Evolutionary conservation across 768 basidiomycete genomes (phyloP), one percentile per base, ranked within the genome.

Genomic region (Terana coerulea): DNA sequence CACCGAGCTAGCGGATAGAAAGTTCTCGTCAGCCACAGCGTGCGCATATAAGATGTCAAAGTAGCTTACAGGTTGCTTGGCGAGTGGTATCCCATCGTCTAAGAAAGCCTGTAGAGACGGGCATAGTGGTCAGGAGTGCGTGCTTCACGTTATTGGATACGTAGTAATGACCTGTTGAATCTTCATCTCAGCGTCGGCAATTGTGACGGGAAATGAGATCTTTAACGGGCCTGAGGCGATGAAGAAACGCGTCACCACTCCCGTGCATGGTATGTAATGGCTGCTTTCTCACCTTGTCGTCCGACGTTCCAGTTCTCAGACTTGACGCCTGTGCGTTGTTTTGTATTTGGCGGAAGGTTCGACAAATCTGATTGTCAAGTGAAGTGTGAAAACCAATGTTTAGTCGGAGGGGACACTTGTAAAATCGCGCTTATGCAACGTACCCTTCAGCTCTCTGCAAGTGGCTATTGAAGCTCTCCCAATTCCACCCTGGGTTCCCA

Each of bases 401-500:
- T 34, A 19, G 9, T 12, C 21, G 5, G 29, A 33, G 3, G 5
- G 15, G 8, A 8, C 19, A 9, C 7, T 17, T n/a, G n/a, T n/a
- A 5, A 50, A n/a, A 30, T 50, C 49, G 40, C 37, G n/a, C n/a
- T n/a, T n/a, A n/a, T n/a, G n/a, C n/a, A 8, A 35, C 28, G n/a
- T 17, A 37, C 22, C 59, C 59, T 49, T 65, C 64, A 3, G 59
- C 54, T 15, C 58, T 58, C 0, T 37, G 33, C 8, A 63, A 36
- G 43, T 56, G 58, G n/a, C 56, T 56, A 39, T 61, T 49, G 30
- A 51, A 59, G 33, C 59, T 58, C 34, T 58, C 48, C 61, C 59
- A 65, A 33, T 63, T 65, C 62, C 61, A 65, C 0, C 62, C 62
- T 0, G 62, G 61, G 52, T 65, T 65, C 0, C 64, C 64, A 0